Conservation (phyloP, 2,329 filamentous ascomycete genomes). For the Trichoderma pleuroti region DNA sequence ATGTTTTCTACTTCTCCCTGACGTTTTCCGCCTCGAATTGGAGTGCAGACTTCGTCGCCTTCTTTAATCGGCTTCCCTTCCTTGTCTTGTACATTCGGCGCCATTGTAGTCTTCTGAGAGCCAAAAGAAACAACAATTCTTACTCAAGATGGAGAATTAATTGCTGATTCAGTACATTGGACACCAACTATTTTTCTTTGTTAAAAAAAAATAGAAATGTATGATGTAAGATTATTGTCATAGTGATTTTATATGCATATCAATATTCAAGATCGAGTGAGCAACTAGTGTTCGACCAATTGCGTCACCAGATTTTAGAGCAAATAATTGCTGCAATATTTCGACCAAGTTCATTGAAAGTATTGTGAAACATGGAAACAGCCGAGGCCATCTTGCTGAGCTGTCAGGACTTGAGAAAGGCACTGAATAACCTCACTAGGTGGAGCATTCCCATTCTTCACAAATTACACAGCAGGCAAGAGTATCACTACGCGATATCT, state of each 20-base stretch:
- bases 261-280: background rate
- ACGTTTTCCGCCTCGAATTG: background rate
- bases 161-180: background rate
- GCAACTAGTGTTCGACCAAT: background rate
- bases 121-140: background rate
- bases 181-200: background rate
- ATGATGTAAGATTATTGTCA: background rate
- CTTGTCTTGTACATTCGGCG: background rate
- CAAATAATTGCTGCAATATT: background rate
- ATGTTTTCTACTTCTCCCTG: background rate
- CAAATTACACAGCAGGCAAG: background rate
- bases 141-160: background rate
- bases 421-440: background rate
- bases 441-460: background rate
- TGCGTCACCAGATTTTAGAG: background rate
- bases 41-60: constrained; percentile 4
- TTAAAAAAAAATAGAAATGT: fast-evolving
- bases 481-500: background rate
- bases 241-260: background rate
- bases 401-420: background rate
- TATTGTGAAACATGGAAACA: background rate
- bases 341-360: background rate
- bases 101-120: background rate
- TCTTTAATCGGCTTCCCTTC: background rate
- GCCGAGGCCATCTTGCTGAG: background rate